Conservation (phyloP, 225 moss, liverwort and hornwort genomes). For the Asterella californica region DNA sequence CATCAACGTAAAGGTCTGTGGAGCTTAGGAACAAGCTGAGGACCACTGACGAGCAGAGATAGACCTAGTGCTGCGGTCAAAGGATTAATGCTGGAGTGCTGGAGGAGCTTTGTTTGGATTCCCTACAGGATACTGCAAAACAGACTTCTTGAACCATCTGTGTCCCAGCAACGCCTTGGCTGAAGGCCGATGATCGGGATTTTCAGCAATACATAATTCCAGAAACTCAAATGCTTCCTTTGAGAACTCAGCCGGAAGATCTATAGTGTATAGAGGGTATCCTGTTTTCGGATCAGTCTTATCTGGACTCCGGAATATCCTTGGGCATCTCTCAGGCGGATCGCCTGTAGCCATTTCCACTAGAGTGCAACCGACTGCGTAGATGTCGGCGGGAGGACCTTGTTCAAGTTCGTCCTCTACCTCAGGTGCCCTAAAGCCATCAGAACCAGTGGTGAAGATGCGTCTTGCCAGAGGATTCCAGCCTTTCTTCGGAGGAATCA, state of each 20-base stretch:
- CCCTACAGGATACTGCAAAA: background rate
- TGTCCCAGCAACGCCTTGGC: background rate
- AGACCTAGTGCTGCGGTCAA: too few relatives aligned
- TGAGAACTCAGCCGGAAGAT: slow-evolving; percentile 1
- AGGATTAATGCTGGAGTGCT: too few relatives aligned
- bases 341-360: slow-evolving; percentile 39
- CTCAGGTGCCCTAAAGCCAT: slow-evolving; percentile 35
- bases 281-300: slow-evolving; percentile 7
- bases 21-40: too few relatives aligned
- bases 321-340: slow-evolving; percentile 22
- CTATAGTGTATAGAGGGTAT: background rate
- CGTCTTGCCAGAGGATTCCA: background rate
- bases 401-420: slow-evolving; percentile 28
- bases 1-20: too few relatives aligned
- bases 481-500: slow-evolving; percentile 18
- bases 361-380: slow-evolving; percentile 35
- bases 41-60: too few relatives aligned
- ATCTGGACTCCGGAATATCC: background rate
- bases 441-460: slow-evolving; percentile 28
- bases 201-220: background rate
- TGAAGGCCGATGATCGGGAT: slow-evolving; percentile 8
- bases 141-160: slow-evolving; percentile 4
- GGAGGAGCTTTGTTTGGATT: too few relatives aligned
- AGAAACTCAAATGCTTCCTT: background rate
- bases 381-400: slow-evolving; percentile 27